phyloP scores from a whole-genome alignment of 2,329 filamentous ascomycete genomes.

The Colletotrichum sp. region DNA sequence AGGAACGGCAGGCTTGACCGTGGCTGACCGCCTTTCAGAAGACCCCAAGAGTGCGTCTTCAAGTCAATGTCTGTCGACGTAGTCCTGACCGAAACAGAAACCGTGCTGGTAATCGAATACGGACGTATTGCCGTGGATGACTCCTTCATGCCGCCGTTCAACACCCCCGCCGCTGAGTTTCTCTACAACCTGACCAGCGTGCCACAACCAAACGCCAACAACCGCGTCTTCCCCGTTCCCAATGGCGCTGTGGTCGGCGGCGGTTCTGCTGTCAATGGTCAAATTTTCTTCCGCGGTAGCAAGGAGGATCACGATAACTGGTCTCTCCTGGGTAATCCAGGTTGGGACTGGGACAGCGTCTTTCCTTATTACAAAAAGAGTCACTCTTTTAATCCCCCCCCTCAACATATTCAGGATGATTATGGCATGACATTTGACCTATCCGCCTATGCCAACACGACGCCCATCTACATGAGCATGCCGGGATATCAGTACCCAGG shows the following conservation, averaged over 20 bases:
- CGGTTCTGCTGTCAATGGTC: neutral
- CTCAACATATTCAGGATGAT: neutral
- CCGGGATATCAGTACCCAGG: neutral
- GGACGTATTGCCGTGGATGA: neutral
- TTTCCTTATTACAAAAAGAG: neutral
- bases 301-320: neutral
- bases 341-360: neutral
- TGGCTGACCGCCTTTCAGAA: neutral
- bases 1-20: neutral
- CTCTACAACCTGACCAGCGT: neutral
- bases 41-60: neutral
- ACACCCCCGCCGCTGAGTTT: neutral
- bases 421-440: neutral
- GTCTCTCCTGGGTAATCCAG: neutral
- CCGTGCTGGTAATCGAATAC: neutral
- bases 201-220: neutral
- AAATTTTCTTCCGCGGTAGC: neutral
- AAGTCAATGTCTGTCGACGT: neutral
- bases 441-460: neutral
- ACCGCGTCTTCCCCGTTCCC: neutral
- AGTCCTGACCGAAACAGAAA: neutral
- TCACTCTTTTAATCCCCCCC: neutral
- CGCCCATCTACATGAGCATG: neutral
- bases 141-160: neutral
- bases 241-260: neutral